phyloP scores from a whole-genome alignment of 2,329 filamentous ascomycete species.

The Aspergillus sojae region DNA sequence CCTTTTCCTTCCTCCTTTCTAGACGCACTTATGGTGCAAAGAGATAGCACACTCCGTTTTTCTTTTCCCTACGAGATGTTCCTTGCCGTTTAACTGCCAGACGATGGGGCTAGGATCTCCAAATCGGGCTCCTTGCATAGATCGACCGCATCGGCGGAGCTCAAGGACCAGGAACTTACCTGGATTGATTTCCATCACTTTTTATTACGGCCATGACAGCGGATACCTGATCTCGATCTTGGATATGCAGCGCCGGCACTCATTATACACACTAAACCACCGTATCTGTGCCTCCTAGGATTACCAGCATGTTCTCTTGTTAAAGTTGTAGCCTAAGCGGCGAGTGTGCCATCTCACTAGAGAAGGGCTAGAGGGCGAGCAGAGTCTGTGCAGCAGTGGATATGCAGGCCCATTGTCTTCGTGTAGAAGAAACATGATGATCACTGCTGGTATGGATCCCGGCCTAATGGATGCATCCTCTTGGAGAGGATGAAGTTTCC shows the following conservation, averaged over 20 bases:
- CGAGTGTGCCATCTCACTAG: neutral
- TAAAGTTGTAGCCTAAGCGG: neutral
- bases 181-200: neutral
- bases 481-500: neutral
- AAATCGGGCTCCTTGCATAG: conserved; percentile 15
- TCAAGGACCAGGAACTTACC: neutral
- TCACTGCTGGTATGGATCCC: neutral
- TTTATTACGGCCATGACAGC: neutral
- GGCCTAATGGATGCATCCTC: neutral
- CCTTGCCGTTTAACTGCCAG: neutral
- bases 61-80: neutral
- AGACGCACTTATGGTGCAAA: neutral
- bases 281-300: neutral
- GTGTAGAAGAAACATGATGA: neutral
- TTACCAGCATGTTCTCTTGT: neutral
- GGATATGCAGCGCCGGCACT: neutral
- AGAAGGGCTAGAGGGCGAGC: neutral
- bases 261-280: neutral
- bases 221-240: neutral
- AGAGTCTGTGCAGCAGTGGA: neutral
- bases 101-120: neutral
- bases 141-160: neutral
- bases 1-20: neutral
- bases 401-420: neutral
- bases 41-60: neutral